Evolutionary conservation across 139 green algal species (phyloP), one percentile per base, ranked within the genome.

Genomic region (Gonium pectorale): DNA sequence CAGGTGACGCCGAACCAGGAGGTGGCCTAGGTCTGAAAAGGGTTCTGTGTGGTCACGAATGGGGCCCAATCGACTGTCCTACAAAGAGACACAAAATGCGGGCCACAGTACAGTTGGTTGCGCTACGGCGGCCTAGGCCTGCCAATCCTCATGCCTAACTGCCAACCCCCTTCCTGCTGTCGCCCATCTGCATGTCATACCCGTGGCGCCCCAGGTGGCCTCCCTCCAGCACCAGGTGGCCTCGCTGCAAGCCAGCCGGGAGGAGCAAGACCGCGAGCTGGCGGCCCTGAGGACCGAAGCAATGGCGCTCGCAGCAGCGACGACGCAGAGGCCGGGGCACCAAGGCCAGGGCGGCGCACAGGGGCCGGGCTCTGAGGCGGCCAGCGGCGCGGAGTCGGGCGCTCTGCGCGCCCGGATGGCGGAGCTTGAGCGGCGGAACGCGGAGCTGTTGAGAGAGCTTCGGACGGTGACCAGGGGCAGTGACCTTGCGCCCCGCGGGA

Each of bases 181-280:
- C n/a, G n/a, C n/a, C n/a, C n/a, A n/a, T n/a, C n/a, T n/a, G n/a
- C n/a, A n/a, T n/a, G n/a, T n/a, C n/a, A n/a, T n/a, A n/a, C n/a
- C n/a, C n/a, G n/a, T n/a, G n/a, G 59, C 5, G 40, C n/a, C 43
- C 38, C 87, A 93, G 87, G 90, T 93, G 15, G 35, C 89, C 9
- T 67, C 86, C 24, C 72, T 94, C 83, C 88, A 92, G 79, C 88
- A 92, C 70, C 90, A 91, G 74, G 67, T 93, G 43, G 62, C 64
- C 3, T 68, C 81, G 31, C 88, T 93, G 49, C 78, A 86, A 41
- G 74, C 74, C 70, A 90, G 73, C 81, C 80, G 27, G 1, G 80
- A 90, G 7, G 81, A 86, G 0, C 90, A 91, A 66, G 87, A 91
- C 67, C 44, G 46, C 26, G 89, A 92, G 79, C 77, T 90, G 51